Conservation (phyloP, 768 basidiomycete species). For the Pluteus cervinus region DNA sequence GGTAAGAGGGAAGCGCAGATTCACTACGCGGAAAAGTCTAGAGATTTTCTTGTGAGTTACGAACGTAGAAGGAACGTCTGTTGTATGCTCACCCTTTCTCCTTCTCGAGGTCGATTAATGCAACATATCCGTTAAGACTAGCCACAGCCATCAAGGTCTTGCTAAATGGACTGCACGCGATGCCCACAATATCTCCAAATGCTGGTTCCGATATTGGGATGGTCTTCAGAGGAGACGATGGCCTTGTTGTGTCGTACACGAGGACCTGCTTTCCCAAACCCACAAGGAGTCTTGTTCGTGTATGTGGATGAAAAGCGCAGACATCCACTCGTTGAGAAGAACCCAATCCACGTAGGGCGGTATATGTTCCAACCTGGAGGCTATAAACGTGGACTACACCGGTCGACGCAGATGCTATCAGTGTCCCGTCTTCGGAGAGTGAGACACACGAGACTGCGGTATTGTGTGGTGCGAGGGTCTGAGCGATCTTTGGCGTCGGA, state of each 20-base stretch:
- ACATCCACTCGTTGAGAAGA: conserved; percentile 30
- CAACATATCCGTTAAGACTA: conserved; percentile 47
- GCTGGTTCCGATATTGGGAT: conserved; percentile 39
- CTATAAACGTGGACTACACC: conserved; percentile 55
- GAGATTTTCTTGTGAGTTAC: conserved; percentile 1
- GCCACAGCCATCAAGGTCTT: conserved; percentile 62
- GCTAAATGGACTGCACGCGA: conserved; percentile 71
- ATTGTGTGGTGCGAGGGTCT: conserved; percentile 50
- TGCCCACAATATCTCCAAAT: conserved; percentile 43
- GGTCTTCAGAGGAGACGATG: conserved; percentile 48
- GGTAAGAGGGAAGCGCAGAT: conserved; percentile 47
- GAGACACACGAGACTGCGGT: conserved; percentile 45
- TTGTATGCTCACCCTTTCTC: conserved; percentile 51
- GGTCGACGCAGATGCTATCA: conserved; percentile 52
- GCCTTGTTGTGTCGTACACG: conserved; percentile 58
- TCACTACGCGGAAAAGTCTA: conserved; percentile 56
- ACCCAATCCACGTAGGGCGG: conserved; percentile 49
- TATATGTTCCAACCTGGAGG: conserved; percentile 46
- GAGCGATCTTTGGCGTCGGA: conserved; percentile 31
- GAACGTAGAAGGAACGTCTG: background rate
- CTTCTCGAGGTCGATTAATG: conserved; percentile 67
- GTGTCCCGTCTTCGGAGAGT: conserved; percentile 48
- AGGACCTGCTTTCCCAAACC: conserved; percentile 44
- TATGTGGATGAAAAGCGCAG: conserved; percentile 59
- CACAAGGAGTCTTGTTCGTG: conserved; percentile 54